Percentiles rank a stretch among this genome's conserved stretches.
phyloP scores from a whole-genome alignment of 2,329 filamentous ascomycete genomes.

The Cladobotryum mycophilum region DNA sequence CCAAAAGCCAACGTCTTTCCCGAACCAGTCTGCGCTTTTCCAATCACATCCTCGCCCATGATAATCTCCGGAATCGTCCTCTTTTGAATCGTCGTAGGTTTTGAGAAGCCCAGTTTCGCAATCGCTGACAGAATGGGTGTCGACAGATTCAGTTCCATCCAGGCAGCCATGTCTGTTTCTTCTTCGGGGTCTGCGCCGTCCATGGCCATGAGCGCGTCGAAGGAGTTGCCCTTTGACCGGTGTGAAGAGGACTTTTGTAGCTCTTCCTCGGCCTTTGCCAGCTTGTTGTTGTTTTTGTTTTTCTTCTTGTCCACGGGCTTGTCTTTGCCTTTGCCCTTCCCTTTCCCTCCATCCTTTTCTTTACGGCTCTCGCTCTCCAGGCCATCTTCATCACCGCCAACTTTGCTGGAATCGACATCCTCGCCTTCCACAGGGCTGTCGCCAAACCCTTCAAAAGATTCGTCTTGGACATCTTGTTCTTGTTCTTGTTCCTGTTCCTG shows the following conservation, averaged over 20 bases:
- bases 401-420: conserved; percentile 27
- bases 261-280: conserved; percentile 30
- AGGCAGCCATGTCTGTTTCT: conserved; percentile 65
- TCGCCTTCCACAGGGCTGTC: conserved; percentile 36
- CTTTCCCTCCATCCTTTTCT: conserved; percentile 25
- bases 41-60: conserved; percentile 82
- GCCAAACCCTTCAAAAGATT: conserved; percentile 62
- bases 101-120: conserved; percentile 70
- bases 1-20: conserved; percentile 95
- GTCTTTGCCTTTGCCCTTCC: conserved; percentile 19
- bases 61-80: conserved; percentile 76
- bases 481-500: conserved; percentile 8
- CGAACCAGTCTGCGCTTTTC: conserved; percentile 92
- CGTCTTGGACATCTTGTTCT: conserved; percentile 31
- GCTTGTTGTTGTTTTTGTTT: conserved; percentile 21
- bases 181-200: conserved; percentile 49
- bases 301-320: conserved; percentile 18
- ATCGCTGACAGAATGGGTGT: conserved; percentile 65
- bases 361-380: conserved; percentile 24
- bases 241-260: conserved; percentile 33
- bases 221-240: conserved; percentile 38
- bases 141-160: conserved; percentile 70
- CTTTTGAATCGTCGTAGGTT: conserved; percentile 76
- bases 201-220: conserved; percentile 47
- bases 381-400: conserved; percentile 25